Percentiles rank a stretch among this genome's conserved stretches.
Conservation (phyloP, 768 basidiomycete species). For the Suillus brevipes region DNA sequence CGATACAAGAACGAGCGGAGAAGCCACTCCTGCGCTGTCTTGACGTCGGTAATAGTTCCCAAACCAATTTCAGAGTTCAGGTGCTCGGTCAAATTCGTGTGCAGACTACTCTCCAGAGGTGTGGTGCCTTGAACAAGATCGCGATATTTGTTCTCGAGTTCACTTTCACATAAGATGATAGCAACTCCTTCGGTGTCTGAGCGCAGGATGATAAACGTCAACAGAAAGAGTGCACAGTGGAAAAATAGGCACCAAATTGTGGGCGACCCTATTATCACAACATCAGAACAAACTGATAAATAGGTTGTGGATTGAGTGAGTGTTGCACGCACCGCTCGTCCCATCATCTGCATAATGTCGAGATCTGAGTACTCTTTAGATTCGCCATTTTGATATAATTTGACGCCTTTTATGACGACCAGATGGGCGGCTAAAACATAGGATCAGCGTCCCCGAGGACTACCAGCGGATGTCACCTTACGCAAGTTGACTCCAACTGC, state of each 20-base stretch:
- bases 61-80: constrained; percentile 93
- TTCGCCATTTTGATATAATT: constrained; percentile 67
- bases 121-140: constrained; percentile 69
- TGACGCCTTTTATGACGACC: constrained; percentile 91
- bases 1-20: constrained; percentile 83
- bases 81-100: constrained; percentile 83
- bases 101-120: constrained; percentile 82
- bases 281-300: constrained; percentile 3
- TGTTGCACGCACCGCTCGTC: constrained; percentile 67
- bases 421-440: constrained; percentile 74
- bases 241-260: constrained; percentile 68
- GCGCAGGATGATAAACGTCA: constrained; percentile 1
- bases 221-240: neutral
- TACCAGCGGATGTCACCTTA: constrained; percentile 36
- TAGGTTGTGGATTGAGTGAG: neutral
- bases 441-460: constrained; percentile 4
- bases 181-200: constrained; percentile 82
- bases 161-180: constrained; percentile 77
- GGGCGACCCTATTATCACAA: constrained; percentile 65
- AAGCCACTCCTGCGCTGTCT: constrained; percentile 81
- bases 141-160: constrained; percentile 71
- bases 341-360: constrained; percentile 96
- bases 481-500: constrained; percentile 97
- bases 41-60: constrained; percentile 71
- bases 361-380: constrained; percentile 86